Conservation (phyloP, 805 yeast species). For the Myxozyma monticola region DNA sequence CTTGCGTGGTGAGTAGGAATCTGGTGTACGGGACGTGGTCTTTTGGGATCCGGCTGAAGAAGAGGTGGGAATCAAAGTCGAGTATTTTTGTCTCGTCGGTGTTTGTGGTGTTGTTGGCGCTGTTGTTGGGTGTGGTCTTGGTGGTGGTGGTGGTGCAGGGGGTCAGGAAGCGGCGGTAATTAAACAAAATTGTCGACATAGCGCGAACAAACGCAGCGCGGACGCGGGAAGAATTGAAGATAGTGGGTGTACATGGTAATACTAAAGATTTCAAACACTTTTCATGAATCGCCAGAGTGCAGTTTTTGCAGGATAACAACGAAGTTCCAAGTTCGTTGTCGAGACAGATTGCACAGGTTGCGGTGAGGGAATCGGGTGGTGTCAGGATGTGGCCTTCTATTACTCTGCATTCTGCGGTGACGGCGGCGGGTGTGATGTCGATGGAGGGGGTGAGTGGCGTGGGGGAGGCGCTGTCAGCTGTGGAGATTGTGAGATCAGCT, state of each 20-base stretch:
- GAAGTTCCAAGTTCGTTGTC: not conserved
- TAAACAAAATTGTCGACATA: slow-evolving; percentile 17
- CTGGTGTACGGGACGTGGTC: slow-evolving; percentile 22
- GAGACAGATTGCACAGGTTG: slow-evolving; percentile 14
- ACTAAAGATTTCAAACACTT: slow-evolving; percentile 6
- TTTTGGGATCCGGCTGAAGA: slow-evolving; percentile 16
- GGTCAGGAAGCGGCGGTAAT: slow-evolving; percentile 14
- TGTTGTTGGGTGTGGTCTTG: not conserved
- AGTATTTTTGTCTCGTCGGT: not conserved
- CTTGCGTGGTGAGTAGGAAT: slow-evolving; percentile 22
- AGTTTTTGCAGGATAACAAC: slow-evolving; percentile 5
- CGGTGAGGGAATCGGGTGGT: not conserved
- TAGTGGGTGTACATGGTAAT: slow-evolving; percentile 27
- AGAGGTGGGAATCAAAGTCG: slow-evolving; percentile 11
- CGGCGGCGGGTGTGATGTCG: too few relatives aligned
- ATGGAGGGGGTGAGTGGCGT: too few relatives aligned
- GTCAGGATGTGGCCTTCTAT: slow-evolving; percentile 23
- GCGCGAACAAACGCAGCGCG: slow-evolving; percentile 25
- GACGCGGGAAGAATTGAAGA: slow-evolving; percentile 18
- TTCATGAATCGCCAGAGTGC: slow-evolving; percentile 12
- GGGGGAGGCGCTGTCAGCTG: not conserved
- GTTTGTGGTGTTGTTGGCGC: not conserved
- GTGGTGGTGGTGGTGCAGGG: not conserved
- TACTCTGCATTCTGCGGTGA: too few relatives aligned
- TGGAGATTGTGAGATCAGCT: not conserved